These are phyloP conservation scores for Irpex sp. DNA, from an alignment of 1,284 basidiomycete species.

Conservation along the genomic window DNA sequence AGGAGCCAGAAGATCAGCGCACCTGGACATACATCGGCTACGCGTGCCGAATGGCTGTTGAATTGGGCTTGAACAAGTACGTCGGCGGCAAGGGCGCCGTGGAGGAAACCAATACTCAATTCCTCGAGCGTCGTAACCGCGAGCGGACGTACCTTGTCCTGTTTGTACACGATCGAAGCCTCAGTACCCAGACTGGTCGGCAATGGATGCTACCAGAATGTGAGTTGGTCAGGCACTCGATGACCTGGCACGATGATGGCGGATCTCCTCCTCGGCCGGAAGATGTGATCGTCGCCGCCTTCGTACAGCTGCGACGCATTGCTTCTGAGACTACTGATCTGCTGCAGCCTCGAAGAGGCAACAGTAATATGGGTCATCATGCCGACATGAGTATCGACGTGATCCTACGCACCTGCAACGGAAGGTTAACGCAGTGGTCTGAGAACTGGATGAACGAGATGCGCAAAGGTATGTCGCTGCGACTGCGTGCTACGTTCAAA, in stretches of 20 bases:
- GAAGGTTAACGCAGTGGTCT: conserved; percentile 66
- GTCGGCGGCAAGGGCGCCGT: conserved; percentile 41
- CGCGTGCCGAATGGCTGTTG: conserved; percentile 84
- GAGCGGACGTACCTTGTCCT: conserved; percentile 81
- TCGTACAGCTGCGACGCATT: conserved; percentile 70
- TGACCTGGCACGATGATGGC: conserved; percentile 65
- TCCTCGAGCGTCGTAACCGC: conserved; percentile 72
- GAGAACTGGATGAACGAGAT: conserved; percentile 68
- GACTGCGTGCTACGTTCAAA: not conserved
- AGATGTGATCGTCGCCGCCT: conserved; percentile 74
- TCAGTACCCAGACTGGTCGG: conserved; percentile 79
- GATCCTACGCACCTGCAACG: conserved; percentile 66
- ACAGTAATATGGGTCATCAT: conserved; percentile 38
- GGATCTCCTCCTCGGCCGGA: conserved; percentile 59
- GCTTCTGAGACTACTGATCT: conserved; percentile 77
- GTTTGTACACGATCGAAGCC: conserved; percentile 78
- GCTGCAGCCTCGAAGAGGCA: conserved; percentile 52
- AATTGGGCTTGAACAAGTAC: conserved; percentile 72
- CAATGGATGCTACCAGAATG: conserved; percentile 85
- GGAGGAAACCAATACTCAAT: conserved; percentile 59
- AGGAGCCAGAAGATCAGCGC: conserved; percentile 75
- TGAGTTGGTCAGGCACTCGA: conserved; percentile 64
- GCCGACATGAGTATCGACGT: conserved; percentile 68
- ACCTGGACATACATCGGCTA: conserved; percentile 85
- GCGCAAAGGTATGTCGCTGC: conserved; percentile 49